Evolutionary conservation across 345 rosid genomes (phyloP).

Genomic region (Rhodamnia rubescens): DNA sequence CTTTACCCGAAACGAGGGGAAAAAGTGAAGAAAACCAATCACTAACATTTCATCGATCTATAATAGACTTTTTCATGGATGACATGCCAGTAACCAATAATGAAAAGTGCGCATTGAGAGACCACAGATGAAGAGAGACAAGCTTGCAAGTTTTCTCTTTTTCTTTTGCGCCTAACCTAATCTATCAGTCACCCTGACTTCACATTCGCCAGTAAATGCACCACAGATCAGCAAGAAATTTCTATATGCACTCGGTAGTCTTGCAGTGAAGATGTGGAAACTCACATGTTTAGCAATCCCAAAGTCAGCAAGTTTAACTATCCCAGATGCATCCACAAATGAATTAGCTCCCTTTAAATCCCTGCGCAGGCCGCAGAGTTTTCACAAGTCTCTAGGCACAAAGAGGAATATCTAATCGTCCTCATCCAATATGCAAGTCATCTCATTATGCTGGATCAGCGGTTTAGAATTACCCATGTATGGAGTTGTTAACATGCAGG

Average conservation of each 20-base stretch:
- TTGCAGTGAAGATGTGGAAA: not conserved
- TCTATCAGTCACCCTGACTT: not conserved
- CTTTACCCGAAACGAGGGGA: not conserved
- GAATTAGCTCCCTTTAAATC: slow-evolving; percentile 92
- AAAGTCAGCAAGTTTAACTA: slow-evolving; percentile 87
- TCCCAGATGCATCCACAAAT: slow-evolving; percentile 86
- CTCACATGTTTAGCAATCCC: slow-evolving; percentile 96
- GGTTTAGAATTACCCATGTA: not conserved
- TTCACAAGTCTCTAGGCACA: not conserved
- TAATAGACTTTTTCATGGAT: not conserved
- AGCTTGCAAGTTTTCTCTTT: not conserved
- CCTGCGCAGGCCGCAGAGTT: slow-evolving; percentile 8
- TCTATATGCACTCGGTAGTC: not conserved
- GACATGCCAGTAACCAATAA: not conserved
- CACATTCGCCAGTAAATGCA: not conserved
- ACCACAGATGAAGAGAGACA: not conserved
- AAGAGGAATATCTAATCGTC: not conserved
- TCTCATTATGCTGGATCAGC: not conserved
- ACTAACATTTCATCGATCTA: not conserved
- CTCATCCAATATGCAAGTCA: not conserved
- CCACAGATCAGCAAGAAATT: not conserved
- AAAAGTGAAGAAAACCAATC: not conserved
- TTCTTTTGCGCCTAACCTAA: not conserved
- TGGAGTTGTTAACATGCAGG: not conserved
- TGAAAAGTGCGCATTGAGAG: not conserved